These are phyloP conservation scores for Lactarius sp. DNA, from an alignment of 768 basidiomycete genomes.

Conservation along the genomic window DNA sequence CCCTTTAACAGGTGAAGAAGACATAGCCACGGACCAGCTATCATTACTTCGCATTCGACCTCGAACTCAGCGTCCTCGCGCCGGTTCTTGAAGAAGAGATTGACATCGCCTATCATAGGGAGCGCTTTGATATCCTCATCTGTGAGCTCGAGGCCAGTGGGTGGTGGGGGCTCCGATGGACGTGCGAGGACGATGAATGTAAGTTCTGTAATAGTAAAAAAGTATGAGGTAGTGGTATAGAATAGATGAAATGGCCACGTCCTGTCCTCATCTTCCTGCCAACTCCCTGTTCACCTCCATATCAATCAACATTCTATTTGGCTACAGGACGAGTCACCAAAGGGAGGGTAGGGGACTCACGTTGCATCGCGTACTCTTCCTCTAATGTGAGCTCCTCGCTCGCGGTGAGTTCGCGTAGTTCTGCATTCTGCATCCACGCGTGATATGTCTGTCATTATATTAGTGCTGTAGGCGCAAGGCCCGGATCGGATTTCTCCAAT, in stretches of 20 bases:
- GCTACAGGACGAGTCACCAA: not conserved
- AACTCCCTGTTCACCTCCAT: conserved; percentile 51
- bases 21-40: conserved; percentile 54
- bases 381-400: conserved; percentile 77
- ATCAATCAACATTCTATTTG: not conserved
- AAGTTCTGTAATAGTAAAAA: conserved; percentile 45
- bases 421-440: conserved; percentile 79
- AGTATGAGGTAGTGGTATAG: not conserved
- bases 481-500: not conserved
- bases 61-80: conserved; percentile 42
- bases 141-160: conserved; percentile 11
- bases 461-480: not conserved
- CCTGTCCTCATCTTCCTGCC: conserved; percentile 86
- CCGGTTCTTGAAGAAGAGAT: conserved; percentile 72
- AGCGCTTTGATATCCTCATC: conserved; percentile 34
- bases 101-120: conserved; percentile 89
- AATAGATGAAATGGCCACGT: conserved; percentile 25
- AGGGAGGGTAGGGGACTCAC: conserved; percentile 37
- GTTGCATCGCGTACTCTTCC: conserved; percentile 87
- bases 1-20: not conserved
- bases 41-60: conserved; percentile 90
- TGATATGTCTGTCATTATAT: conserved; percentile 62
- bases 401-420: conserved; percentile 71
- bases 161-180: conserved; percentile 21
- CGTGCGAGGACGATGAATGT: conserved; percentile 84